Evolutionary conservation across 1,284 basidiomycete genomes (phyloP), one percentile per base, ranked within the genome.

Genomic region (Boletellus deceptivus): DNA sequence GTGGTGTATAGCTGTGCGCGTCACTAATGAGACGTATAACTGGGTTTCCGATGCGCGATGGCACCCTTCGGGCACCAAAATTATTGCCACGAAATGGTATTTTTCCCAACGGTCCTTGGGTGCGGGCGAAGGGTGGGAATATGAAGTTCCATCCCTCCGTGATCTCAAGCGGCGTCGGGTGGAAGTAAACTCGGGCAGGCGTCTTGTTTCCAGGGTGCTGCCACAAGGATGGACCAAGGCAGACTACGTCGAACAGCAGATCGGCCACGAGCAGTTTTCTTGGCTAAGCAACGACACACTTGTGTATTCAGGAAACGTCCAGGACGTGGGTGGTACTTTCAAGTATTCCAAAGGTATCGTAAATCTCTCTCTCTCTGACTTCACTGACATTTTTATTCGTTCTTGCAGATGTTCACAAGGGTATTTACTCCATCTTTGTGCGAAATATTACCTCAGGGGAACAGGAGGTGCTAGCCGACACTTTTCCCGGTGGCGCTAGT

Each of bases 81-180:
- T 88, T n/a, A 68, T 87, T 48, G 82, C 85, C 8, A 86, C 84
- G 9, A 89, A 88, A 62, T 86, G 86, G 84, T 86, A 84, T 57
- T 84, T 80, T 18, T 79, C 78, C 9, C 59, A 52, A 6, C 78
- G 85, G 11, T 82, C 80, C 43, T 70, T 88, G 20, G 82, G 80
- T 39, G 84, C 84, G 1, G 84, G 84, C 3, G 86, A 88, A 72
- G 83, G 79, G 36, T 88, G 86, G 86, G 74, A 80, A 59, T 89
- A 82, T 54, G 29, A 65, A 6, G 69, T 83, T 20, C 80, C 80
- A 10, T 62, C 65, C 24, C 31, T 61, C 8, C 35, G 65, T 7
- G 52, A 65, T 58, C 18, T 55, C 41, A 46, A 54, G 52, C 39
- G 63, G 49, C 51, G 50, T 50, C 43, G 49, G 18, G 73, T 83